Evolutionary conservation across 1,284 basidiomycete genomes (phyloP).

Genomic region (Apiotrichum gracile): DNA sequence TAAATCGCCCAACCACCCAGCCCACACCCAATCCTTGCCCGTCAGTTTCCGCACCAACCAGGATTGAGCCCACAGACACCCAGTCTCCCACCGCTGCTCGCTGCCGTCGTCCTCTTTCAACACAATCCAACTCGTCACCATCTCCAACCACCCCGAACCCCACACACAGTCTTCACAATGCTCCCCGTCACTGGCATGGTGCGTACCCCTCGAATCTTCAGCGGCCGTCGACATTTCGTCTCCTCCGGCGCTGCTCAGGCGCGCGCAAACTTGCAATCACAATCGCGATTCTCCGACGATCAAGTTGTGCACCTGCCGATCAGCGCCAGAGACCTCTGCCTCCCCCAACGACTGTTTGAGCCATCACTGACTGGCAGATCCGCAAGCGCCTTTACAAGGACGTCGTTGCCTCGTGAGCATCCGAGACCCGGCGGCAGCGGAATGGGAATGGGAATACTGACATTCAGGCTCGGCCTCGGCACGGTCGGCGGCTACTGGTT

Average conservation of each 20-base stretch:
- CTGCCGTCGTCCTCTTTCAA: background rate
- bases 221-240: background rate
- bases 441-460: background rate
- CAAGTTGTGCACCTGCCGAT: no score
- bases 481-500: conserved; percentile 13
- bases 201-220: background rate
- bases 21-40: background rate
- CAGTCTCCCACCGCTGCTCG: background rate
- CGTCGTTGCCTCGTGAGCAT: conserved; percentile 7
- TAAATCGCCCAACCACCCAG: background rate
- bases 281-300: background rate
- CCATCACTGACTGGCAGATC: conserved; percentile 12
- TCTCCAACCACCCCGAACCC: conserved; percentile 2
- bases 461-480: conserved; percentile 13
- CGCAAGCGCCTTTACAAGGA: conserved; percentile 11
- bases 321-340: no score
- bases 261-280: background rate
- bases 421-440: background rate
- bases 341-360: no score
- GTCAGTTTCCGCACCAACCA: conserved; percentile 6
- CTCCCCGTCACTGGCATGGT: conserved; percentile 20
- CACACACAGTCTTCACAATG: conserved; percentile 5
- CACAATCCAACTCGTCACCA: conserved; percentile 2
- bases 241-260: background rate
- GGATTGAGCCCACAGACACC: background rate